Evolutionary conservation across 345 rosid genomes (phyloP).

Genomic region (Sapria himalayana): DNA sequence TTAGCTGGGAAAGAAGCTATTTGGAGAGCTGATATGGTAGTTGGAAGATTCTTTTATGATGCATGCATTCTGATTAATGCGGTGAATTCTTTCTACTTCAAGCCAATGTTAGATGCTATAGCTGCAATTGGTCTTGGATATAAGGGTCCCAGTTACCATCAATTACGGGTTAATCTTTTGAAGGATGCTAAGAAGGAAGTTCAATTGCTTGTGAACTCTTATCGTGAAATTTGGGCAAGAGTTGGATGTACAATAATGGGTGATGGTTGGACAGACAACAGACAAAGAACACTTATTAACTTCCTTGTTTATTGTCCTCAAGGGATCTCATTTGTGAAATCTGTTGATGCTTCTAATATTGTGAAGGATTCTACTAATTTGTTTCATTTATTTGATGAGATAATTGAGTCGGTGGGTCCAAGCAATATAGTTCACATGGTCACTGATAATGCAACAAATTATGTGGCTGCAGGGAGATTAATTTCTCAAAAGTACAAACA

Average conservation of each 20-base stretch:
- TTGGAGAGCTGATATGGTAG: conserved; percentile 20
- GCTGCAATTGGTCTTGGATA: conserved; percentile 25
- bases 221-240: no score
- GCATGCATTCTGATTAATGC: conserved; percentile 26
- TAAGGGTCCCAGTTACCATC: conserved; percentile 20
- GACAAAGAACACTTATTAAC: conserved; percentile 13
- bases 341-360: conserved; percentile 22
- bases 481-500: conserved; percentile 18
- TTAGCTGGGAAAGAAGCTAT: no score
- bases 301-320: conserved; percentile 27
- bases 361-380: conserved; percentile 20
- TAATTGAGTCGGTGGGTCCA: conserved; percentile 27
- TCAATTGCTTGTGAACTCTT: conserved; percentile 17
- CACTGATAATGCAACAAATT: conserved; percentile 21
- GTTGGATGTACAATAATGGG: conserved; percentile 28
- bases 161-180: conserved; percentile 17
- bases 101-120: conserved; percentile 26
- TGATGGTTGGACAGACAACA: conserved; percentile 22
- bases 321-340: conserved; percentile 27
- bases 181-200: conserved; percentile 15
- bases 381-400: conserved; percentile 21
- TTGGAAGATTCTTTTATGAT: conserved; percentile 25
- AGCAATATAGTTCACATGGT: conserved; percentile 29
- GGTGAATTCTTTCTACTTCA: conserved; percentile 21
- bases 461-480: conserved; percentile 23